Evolutionary conservation across 805 yeast species (phyloP), one percentile per base, ranked within the genome.

Genomic region (Saccharomycopsis sp.): DNA sequence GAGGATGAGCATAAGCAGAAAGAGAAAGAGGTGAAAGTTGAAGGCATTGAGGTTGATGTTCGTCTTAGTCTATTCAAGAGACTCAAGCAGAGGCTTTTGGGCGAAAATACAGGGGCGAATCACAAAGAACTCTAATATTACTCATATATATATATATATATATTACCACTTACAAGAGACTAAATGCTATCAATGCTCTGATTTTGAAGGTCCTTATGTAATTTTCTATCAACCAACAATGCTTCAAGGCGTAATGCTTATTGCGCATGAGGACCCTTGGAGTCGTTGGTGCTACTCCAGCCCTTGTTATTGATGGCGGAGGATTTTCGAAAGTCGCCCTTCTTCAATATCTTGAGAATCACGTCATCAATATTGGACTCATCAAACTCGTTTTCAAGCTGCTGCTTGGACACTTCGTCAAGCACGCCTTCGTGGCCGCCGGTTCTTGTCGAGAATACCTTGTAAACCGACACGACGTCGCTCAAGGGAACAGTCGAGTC

Each of bases 371-470:
- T 53, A 36, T 67, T 61, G 7, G 49, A 54, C 19, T 71, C 63
- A 21, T 87, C 89, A 50, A 86, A 85, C 53, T 84, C 92, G 48
- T 71, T 71, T 38, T 67, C 68, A 30, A 85, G 56, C 45, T 77
- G 81, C 15, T 65, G 62, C 42, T 73, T 70, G 5, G 89, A 79
- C 2, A 89, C 94, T 52, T 73, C 77, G 38, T 79, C 83, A 19
- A 81, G 56, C 6, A 69, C 67, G 42, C 95, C 95, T 51, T 75
- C 82, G 3, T 75, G 62, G 23, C 94, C 95, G 30, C 62, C 63
- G 34, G 83, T 80, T 46, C 69, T 68, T 42, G 74, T 71, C 17
- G 71, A 66, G 55, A 68, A 86, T n/a, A 85, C 68, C 52, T 79
- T 72, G 63, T 72, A 82, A 6, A 69, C 65, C 0, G 79, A 77